Evolutionary conservation across 768 basidiomycete genomes (phyloP), one percentile per base, ranked within the genome.

Genomic region (Jaapia argillacea): DNA sequence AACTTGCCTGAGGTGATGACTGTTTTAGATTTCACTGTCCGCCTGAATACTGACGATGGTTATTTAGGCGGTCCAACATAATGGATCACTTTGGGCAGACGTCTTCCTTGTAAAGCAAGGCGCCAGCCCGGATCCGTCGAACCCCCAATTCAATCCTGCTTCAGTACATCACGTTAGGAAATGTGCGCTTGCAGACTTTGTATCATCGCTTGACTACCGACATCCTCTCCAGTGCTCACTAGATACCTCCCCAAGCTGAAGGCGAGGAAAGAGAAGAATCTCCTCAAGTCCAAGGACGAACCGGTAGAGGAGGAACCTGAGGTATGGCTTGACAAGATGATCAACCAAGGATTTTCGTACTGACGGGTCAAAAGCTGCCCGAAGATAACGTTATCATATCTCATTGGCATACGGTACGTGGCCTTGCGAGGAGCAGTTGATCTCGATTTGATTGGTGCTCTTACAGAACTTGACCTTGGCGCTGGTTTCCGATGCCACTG

Each of bases 61-160:
- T 5, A 6, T n/a, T 16, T 51, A 91, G 88, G 70, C 68, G 40
- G 90, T 91, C 7, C 70, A 85, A 54, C 69, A 68, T 45, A 94
- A 94, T 56, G 85, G 75, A 7, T 77, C 85, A 2, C 60, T 92
- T 39, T 94, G 85, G 83, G 83, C 83, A 13, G 86, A 93, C 52
- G 69, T 91, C 4, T 85, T 84, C 58, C 60, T 94, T 5, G 71
- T 78, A 1, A 79, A 73, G 48, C 71, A 83, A 36, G 77, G 76
- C 0, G 71, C 74, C 6, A 77, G 69, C 50, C 83, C 82, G 0
- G 69, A 90, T 51, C 85, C 84, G 6, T 62, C 68, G 7, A 68
- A 70, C 42, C 51, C 68, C 21, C 49, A 60, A 0, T 91, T 78
- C 56, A 64, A 75, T 44, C 67, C 70, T 4, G 57, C 63, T 7